These are phyloP conservation scores for Aspergillus neotritici DNA, from an alignment of 2,329 filamentous ascomycete genomes.

Conservation along the genomic window DNA sequence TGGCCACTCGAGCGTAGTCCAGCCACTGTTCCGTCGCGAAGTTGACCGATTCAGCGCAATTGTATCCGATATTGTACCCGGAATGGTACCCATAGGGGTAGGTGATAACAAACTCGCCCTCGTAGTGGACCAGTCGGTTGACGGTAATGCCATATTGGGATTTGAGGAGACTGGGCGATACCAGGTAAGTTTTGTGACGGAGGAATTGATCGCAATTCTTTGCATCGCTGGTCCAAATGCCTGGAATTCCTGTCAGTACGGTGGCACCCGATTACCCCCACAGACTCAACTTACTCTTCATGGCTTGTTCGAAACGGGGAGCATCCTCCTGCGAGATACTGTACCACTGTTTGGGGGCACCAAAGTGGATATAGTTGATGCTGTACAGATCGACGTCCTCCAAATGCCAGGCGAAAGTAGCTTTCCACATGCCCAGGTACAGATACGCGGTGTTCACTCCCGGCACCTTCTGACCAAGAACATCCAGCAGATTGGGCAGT, in stretches of 20 bases:
- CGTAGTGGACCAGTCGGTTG: constrained; percentile 91
- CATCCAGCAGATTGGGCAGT: constrained; percentile 85
- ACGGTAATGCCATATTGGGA: constrained; percentile 91
- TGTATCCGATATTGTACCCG: constrained; percentile 95
- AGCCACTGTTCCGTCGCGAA: constrained; percentile 95
- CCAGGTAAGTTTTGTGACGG: constrained; percentile 94
- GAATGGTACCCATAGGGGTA: constrained; percentile 99
- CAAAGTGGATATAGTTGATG: constrained; percentile 99
- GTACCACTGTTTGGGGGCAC: constrained; percentile 98
- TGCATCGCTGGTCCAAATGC: constrained; percentile 85
- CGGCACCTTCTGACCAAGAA: constrained; percentile 89
- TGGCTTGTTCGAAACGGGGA: constrained; percentile 83
- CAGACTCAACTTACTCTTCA: constrained; percentile 58
- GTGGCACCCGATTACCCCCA: neutral
- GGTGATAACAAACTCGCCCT: constrained; percentile 96
- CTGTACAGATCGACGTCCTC: constrained; percentile 99
- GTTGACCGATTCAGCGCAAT: constrained; percentile 97
- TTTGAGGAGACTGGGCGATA: constrained; percentile 81
- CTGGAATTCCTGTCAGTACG: constrained; percentile 22
- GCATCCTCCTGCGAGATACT: constrained; percentile 96
- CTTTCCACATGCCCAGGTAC: constrained; percentile 99
- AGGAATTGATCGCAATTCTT: constrained; percentile 96
- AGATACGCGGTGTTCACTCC: constrained; percentile 98
- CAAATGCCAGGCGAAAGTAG: constrained; percentile 97
- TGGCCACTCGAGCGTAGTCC: constrained; percentile 88